Conservation (phyloP, 164 flowering plant genomes). For the Liriodendron chinense region DNA sequence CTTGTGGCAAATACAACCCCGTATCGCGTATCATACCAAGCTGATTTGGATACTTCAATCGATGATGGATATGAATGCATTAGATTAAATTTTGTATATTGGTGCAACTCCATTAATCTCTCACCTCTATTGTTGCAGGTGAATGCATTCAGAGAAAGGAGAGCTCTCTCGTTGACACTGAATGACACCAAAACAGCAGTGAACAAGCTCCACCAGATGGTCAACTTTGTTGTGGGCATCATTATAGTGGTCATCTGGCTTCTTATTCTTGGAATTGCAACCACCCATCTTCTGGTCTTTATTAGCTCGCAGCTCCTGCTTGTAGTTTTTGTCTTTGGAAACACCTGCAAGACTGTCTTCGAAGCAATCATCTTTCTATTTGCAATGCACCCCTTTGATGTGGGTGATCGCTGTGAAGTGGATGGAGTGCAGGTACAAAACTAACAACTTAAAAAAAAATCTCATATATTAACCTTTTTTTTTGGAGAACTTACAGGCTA, state of each 20-base stretch:
- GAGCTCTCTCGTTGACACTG: constrained; percentile 55
- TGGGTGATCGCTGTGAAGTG: constrained; percentile 61
- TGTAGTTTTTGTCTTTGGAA: constrained; percentile 54
- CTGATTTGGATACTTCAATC: not conserved
- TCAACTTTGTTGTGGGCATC: constrained; percentile 33
- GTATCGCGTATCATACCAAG: too few relatives aligned
- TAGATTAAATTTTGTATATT: not conserved
- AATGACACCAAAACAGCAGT: constrained; percentile 70
- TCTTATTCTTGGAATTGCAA: constrained; percentile 46
- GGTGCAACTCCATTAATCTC: not conserved
- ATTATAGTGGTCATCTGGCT: constrained; percentile 43
- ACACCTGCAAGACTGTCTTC: constrained; percentile 52
- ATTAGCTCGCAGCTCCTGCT: constrained; percentile 58
- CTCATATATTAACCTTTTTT: not conserved
- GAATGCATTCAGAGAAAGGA: constrained; percentile 53
- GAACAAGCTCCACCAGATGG: constrained; percentile 51
- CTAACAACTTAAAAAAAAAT: not conserved
- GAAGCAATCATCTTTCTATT: constrained; percentile 60
- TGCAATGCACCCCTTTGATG: constrained; percentile 62
- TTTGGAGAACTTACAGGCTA: not conserved
- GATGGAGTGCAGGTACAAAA: constrained; percentile 55
- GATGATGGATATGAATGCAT: not conserved
- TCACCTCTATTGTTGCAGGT: constrained; percentile 31
- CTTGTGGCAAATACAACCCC: too few relatives aligned
- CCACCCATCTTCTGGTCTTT: constrained; percentile 40